These are phyloP conservation scores for Aureobasidium pullulans DNA, from an alignment of 2,329 filamentous ascomycete genomes.

Conservation along the genomic window DNA sequence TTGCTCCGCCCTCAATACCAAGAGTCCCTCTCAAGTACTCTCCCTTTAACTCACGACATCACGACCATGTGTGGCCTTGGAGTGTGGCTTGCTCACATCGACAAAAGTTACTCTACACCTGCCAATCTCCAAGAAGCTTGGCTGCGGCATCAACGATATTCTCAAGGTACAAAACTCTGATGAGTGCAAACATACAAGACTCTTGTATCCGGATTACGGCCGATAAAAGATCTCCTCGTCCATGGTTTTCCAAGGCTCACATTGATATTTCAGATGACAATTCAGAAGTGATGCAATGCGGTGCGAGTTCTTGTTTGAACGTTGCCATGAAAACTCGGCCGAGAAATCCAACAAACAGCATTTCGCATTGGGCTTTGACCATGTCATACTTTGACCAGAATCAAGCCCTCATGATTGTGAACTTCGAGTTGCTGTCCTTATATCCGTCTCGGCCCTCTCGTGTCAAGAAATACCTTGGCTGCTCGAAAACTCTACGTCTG, in stretches of 20 bases:
- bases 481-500: no score
- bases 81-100: not conserved
- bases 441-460: not conserved
- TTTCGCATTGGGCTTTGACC: not conserved
- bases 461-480: not conserved
- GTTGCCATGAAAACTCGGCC: not conserved
- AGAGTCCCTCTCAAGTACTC: not conserved
- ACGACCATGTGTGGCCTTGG: not conserved
- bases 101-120: not conserved
- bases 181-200: constrained; percentile 1
- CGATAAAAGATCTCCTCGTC: not conserved
- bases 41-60: not conserved
- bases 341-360: not conserved
- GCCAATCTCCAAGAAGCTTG: constrained; percentile 9
- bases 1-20: not conserved
- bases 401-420: not conserved
- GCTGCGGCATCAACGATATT: not conserved
- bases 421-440: not conserved
- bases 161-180: not conserved
- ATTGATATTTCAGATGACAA: not conserved
- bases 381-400: not conserved
- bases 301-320: not conserved
- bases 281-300: not conserved
- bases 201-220: constrained; percentile 10
- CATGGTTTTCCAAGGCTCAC: not conserved